Base-by-base conservation (phyloP, 257 asterid species). In the Nicotiana attenuata region DNA sequence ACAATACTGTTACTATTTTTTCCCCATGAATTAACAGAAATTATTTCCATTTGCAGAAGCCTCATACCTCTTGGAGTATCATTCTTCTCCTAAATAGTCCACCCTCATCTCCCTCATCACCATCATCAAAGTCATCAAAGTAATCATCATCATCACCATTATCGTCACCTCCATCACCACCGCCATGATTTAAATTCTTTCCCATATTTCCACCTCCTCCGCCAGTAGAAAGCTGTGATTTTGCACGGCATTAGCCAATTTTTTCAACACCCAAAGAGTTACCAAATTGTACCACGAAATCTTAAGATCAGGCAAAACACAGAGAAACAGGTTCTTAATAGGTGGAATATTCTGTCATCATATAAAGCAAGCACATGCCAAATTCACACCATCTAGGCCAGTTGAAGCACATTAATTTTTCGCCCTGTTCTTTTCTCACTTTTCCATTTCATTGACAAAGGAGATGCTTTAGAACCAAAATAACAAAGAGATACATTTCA, bases 161-260 rank as follows among this genome's bases (percentile, higher is more conserved):
- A 86, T 91, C 99, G 82, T 92, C 99, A 11, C 97, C 97, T 22
- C 99, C 99, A 85, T 92, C 99, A 78, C 99, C 99, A 63, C 99
- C 99, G 5, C 97, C 97, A 81, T 91, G 88, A 85, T 88, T 88
- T 82, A 92, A 92, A 84, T 87, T 96, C 89, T 93, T 95, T 71
- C 99, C 99, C n/a, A 89, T 90, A 85, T 90, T 81, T 80, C 99
- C 98, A 45, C 98, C 98, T 50, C 98, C 97, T 80, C 98, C 97
- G n/a, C 97, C 97, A 22, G 91, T 91, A 33, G 93, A 82, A 65
- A 95, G 88, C 99, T 95, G 92, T 78, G 88, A 83, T 17, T 80
- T 81, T 78, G 80, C 66, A 47, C 66, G 68, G 73, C 35, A 64
- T 79, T 33, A 75, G 68, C 24, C 9, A 65, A 45, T 7, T 17